Base-by-base conservation (phyloP, 2,329 filamentous ascomycete species). In the Achaetomium macrosporum region DNA sequence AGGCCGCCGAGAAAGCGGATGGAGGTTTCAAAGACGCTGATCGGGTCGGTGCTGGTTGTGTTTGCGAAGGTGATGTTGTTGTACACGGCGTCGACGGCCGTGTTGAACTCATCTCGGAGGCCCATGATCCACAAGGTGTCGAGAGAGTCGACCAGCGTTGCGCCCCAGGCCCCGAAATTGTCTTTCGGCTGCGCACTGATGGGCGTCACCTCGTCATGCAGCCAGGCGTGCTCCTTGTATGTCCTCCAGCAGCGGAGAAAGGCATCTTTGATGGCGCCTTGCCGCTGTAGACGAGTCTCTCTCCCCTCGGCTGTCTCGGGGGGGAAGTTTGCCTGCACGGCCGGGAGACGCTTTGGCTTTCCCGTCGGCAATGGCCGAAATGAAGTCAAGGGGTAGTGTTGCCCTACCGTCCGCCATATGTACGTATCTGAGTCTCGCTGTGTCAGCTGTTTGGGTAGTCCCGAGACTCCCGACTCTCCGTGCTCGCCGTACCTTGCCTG, bases 11-110 rank as follows among this genome's bases (percentile, higher is more conserved):
- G 68, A 57, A 79, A 75, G 29, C 77, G 71, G 57, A 81, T 80
- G 29, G 77, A 84, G 8, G 82, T 83, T 64, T 85, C 83, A 57
- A 85, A 85, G n/a, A 79, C 59, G 49, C 76, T 82, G 59, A 84
- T 76, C 16, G 71, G 69, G 2, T 67, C 61, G 31, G 69, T 65
- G 10, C 4, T 35, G 3, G 63, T 66, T 3, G 75, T 75, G 8
- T 72, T 76, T 15, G 71, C 69, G 67, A 81, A 84, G 64, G 84
- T 77, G 56, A 84, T 79, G 30, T 71, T 66, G 29, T 71, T 66
- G 39, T 72, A 73, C n/a, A 76, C 69, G 41, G 73, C 71, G 37
- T 63, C 63, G 25, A 83, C 73, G 3, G 81, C 80, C 48, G 72
- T 64, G 42, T 69, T 64, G 57, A 84, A 83, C 51, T 84, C 81